A percentile compares a stretch with the other conserved stretches of the same genome.
Evolutionary conservation across 2,329 filamentous ascomycete species (phyloP).

Genomic region (Colletotrichum tamarilloi): DNA sequence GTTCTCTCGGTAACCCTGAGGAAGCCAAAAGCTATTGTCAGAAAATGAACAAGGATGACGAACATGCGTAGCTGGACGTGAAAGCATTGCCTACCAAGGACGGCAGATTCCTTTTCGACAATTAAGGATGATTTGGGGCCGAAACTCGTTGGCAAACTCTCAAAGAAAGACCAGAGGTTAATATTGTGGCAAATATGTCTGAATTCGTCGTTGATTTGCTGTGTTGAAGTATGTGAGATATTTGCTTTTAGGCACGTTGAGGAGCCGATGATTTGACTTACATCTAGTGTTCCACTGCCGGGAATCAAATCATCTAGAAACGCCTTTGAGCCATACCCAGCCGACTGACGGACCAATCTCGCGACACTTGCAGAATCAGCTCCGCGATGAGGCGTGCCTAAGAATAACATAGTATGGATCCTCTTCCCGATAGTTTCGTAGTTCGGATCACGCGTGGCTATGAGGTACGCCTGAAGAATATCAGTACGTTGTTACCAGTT

Average conservation of each 20-base stretch:
- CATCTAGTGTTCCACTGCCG: neutral
- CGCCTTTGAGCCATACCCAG: neutral
- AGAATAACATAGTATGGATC: neutral
- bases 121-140: neutral
- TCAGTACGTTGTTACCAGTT: neutral
- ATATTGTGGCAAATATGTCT: neutral
- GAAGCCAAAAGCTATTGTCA: neutral
- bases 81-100: neutral
- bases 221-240: neutral
- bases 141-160: neutral
- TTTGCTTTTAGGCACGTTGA: neutral
- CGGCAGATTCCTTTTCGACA: neutral
- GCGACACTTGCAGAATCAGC: neutral
- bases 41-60: neutral
- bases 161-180: neutral
- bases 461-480: neutral
- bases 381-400: neutral
- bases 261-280: neutral
- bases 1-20: constrained; percentile 38
- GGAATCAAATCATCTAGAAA: neutral
- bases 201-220: neutral
- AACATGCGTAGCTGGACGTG: neutral
- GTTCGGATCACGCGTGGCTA: neutral
- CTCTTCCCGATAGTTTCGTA: neutral
- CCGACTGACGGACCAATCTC: neutral